Conservation (phyloP, 2,329 filamentous ascomycete genomes). For the Penicillium concentricum region DNA sequence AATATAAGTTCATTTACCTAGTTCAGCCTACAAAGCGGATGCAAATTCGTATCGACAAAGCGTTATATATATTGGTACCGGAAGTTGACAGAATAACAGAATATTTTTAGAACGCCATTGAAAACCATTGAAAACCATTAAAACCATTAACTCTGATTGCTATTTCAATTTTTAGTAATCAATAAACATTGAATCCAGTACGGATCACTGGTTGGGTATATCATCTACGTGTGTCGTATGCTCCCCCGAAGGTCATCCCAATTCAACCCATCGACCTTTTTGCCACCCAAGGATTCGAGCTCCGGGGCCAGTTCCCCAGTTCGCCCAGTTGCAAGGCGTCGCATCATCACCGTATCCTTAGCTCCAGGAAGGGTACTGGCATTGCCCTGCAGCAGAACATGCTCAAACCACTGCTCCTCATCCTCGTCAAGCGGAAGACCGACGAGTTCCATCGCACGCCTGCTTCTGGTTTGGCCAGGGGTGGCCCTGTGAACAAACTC, state of each 20-base stretch:
- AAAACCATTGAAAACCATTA: background rate
- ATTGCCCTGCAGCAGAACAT: conserved; percentile 63
- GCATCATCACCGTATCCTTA: conserved; percentile 72
- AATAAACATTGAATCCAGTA: conserved; percentile 7
- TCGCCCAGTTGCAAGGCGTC: conserved; percentile 66
- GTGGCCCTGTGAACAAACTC: conserved; percentile 53
- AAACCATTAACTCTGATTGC: conserved; percentile 14
- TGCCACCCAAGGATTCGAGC: conserved; percentile 42
- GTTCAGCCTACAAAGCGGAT: background rate
- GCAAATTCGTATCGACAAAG: background rate
- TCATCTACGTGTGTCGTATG: conserved; percentile 28
- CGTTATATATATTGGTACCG: background rate
- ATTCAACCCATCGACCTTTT: conserved; percentile 50
- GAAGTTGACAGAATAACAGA: background rate
- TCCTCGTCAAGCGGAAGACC: conserved; percentile 67
- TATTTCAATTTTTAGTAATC: conserved; percentile 9
- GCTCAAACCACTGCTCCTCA: conserved; percentile 74
- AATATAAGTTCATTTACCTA: background rate
- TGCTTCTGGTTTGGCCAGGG: conserved; percentile 45
- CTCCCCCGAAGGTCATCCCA: conserved; percentile 51
- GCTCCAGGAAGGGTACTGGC: conserved; percentile 64
- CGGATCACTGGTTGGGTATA: conserved; percentile 14
- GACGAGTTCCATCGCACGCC: conserved; percentile 66
- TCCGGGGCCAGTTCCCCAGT: conserved; percentile 32
- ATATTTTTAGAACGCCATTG: background rate